Conservation (phyloP, 805 yeast genomes). For the Dipodascus albidus region DNA sequence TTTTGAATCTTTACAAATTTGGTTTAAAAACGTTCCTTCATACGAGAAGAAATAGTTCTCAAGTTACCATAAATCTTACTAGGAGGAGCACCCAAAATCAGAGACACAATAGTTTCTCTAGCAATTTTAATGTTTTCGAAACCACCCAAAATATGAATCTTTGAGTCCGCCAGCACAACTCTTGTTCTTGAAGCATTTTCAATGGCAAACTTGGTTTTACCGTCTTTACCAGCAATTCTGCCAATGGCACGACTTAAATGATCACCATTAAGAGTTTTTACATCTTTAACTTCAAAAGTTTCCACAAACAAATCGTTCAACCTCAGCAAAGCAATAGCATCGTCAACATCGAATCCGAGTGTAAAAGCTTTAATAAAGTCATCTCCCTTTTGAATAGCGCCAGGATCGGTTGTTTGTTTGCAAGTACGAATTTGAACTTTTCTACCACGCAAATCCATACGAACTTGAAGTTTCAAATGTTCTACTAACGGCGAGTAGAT, state of each 20-base stretch:
- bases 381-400: constrained; percentile 95
- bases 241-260: constrained; percentile 98
- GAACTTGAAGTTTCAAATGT: constrained; percentile 85
- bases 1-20: neutral
- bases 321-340: constrained; percentile 87
- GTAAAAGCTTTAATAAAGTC: constrained; percentile 94
- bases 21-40: constrained; percentile 81
- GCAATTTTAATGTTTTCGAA: constrained; percentile 97
- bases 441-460: constrained; percentile 79
- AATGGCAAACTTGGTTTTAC: constrained; percentile 95
- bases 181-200: constrained; percentile 98
- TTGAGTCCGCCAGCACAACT: constrained; percentile 92
- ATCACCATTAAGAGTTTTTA: constrained; percentile 89
- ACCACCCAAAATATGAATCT: constrained; percentile 94
- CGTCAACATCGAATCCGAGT: constrained; percentile 93
- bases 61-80: constrained; percentile 96
- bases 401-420: constrained; percentile 74
- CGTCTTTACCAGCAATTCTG: constrained; percentile 99
- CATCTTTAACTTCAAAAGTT: constrained; percentile 94
- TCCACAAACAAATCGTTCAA: constrained; percentile 94
- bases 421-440: constrained; percentile 75
- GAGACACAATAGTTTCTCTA: constrained; percentile 89
- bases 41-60: constrained; percentile 91
- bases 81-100: constrained; percentile 96
- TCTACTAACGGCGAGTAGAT: constrained; percentile 94